Base-by-base conservation (phyloP, 225 moss, liverwort and hornwort genomes). In the Takakia lepidozioides region DNA sequence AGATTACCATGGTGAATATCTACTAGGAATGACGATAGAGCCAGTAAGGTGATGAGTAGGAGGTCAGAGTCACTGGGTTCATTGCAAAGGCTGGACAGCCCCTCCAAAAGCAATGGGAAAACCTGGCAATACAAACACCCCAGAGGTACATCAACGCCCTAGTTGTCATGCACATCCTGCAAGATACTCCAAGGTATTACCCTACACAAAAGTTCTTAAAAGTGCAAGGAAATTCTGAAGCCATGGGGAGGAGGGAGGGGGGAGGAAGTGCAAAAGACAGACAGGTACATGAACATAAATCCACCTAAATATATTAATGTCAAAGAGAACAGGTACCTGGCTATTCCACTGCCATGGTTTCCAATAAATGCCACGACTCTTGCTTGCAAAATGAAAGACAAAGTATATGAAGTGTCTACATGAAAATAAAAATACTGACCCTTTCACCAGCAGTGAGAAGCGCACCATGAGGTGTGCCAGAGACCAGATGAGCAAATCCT, bases 11-110 rank as follows among this genome's bases (percentile, higher is more conserved):
- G 54, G 49, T 52, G 43, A 32, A 46, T 67, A 49, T 92, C 91
- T 18, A 76, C 62, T 27, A 92, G 79, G 49, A 87, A 92, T 48
- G 70, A 61, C 35, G 87, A 87, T 34, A 92, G 59, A 27, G 76
- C 73, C 65, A 87, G 65, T 46, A 84, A 54, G 11, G 71, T 69
- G 35, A 68, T 63, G 29, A 69, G 76, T 55, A 92, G 48, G 34
- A 75, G 62, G 22, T 74, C 67, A 0, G 74, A 67, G 62, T 92
- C 91, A 21, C 62, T 59, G 46, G 57, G 57, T 40, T 78, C 46
- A 8, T 38, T 49, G 67, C 55, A 51, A 43, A 92, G 52, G 35
- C 55, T 61, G 55, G 78, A 76, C 16, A 92, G 66, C 26, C 81
- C 71, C 53, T 72, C 78, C 57, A 84, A 61, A 52, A 92, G 55